Evolutionary conservation across 2,329 filamentous ascomycete genomes (phyloP).

Genomic region (Exophiala sideris): DNA sequence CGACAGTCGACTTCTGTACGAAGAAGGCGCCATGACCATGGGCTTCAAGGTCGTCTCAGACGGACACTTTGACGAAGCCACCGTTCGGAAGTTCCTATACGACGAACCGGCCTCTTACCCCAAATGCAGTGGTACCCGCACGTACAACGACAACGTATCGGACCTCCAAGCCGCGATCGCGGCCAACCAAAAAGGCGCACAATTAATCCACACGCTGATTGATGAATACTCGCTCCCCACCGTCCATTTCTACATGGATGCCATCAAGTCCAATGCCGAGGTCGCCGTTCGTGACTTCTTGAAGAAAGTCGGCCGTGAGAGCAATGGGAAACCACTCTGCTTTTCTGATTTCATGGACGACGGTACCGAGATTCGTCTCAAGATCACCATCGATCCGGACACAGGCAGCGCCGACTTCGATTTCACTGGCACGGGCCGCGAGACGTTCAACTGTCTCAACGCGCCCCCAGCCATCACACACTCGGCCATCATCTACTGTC

Average conservation of each 20-base stretch:
- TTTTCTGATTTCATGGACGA: constrained; percentile 43
- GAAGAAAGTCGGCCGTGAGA: constrained; percentile 23
- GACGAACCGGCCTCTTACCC: constrained; percentile 25
- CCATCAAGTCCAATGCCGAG: constrained; percentile 38
- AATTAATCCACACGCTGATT: constrained; percentile 36
- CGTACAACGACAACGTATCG: constrained; percentile 43
- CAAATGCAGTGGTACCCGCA: constrained; percentile 17
- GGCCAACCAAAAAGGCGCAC: constrained; percentile 42
- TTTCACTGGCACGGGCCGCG: constrained; percentile 40
- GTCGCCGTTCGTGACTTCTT: constrained; percentile 34
- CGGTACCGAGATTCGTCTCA: constrained; percentile 36
- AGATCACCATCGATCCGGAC: constrained; percentile 33
- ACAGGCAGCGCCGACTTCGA: constrained; percentile 37
- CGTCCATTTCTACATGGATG: constrained; percentile 42
- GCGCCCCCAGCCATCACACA: constrained; percentile 39
- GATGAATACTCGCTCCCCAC: constrained; percentile 34
- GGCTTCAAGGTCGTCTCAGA: constrained; percentile 36
- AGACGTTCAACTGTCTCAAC: constrained; percentile 37
- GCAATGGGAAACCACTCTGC: constrained; percentile 23
- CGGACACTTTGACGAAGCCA: constrained; percentile 36
- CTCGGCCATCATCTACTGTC: constrained; percentile 35
- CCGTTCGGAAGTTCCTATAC: constrained; percentile 31
- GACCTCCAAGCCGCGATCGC: constrained; percentile 47
- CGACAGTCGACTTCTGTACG: constrained; percentile 45
- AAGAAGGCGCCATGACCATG: constrained; percentile 48